These are phyloP conservation scores for Cryptosporidium felis DNA, from an alignment of 169 alveolate species.

Conservation along the genomic window DNA sequence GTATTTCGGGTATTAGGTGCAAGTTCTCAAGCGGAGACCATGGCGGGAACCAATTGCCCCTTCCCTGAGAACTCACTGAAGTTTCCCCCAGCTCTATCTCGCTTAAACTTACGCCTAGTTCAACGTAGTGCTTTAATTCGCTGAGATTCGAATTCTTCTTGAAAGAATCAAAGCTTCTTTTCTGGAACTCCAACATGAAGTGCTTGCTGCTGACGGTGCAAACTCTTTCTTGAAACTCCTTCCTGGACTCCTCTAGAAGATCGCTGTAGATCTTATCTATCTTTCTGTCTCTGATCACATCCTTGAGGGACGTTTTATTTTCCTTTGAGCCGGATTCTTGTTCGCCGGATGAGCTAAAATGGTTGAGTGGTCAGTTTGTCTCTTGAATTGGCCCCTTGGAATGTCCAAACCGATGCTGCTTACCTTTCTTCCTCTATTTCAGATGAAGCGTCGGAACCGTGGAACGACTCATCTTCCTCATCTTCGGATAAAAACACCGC, in stretches of 20 bases:
- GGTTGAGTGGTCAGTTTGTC: no score
- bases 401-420: no score
- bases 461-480: slow-evolving; percentile 66
- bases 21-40: no score
- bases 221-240: background rate
- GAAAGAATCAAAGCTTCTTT: background rate
- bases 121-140: slow-evolving; percentile 15
- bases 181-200: slow-evolving; percentile 57
- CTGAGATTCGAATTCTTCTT: slow-evolving; percentile 19
- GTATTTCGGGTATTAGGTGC: no score
- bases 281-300: background rate
- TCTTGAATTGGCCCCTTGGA: no score
- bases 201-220: slow-evolving; percentile 14
- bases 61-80: background rate
- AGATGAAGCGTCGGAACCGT: slow-evolving; percentile 48
- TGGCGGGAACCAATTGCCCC: no score
- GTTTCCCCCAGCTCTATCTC: background rate
- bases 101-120: slow-evolving; percentile 57
- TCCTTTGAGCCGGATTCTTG: background rate
- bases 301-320: background rate
- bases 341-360: no score
- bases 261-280: slow-evolving; percentile 20
- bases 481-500: slow-evolving; percentile 65
- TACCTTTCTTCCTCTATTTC: slow-evolving; percentile 9
- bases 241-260: slow-evolving; percentile 6